Conservation (phyloP, 1,284 basidiomycete species). For the Stygiomarasmius scandens region DNA sequence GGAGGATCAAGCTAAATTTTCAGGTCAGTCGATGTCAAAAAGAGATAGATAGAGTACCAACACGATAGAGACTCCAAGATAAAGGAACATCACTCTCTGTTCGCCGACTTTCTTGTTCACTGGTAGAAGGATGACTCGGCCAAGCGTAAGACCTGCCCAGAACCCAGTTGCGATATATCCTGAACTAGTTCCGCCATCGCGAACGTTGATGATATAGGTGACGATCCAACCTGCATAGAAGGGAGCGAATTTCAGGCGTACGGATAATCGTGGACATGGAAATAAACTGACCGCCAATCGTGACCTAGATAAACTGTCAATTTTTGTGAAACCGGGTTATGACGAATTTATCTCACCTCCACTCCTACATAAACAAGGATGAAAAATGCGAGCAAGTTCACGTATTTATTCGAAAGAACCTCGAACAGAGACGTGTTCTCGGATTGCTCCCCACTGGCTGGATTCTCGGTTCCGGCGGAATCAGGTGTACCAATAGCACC, state of each 20-base stretch:
- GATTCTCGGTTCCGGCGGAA: not conserved
- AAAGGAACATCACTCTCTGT: constrained; percentile 45
- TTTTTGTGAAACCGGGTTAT: not conserved
- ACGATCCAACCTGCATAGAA: constrained; percentile 71
- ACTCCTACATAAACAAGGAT: constrained; percentile 70
- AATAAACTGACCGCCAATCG: constrained; percentile 53
- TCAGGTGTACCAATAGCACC: not conserved
- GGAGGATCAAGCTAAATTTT: constrained; percentile 62
- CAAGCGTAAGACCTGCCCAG: constrained; percentile 61
- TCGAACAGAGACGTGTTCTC: constrained; percentile 46
- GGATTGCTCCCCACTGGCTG: no score
- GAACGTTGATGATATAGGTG: constrained; percentile 54
- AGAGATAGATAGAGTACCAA: constrained; percentile 25
- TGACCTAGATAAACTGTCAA: constrained; percentile 36
- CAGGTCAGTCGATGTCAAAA: no score
- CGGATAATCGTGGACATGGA: not conserved
- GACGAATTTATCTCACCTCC: no score
- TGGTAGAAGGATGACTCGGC: constrained; percentile 58
- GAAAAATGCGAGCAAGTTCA: constrained; percentile 64
- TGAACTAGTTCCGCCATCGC: constrained; percentile 48
- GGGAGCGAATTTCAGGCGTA: no score
- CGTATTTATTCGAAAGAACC: constrained; percentile 53
- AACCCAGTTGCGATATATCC: constrained; percentile 60
- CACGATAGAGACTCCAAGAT: constrained; percentile 54
- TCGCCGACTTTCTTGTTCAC: constrained; percentile 53